Evolutionary conservation across 768 basidiomycete species (phyloP), one percentile per base, ranked within the genome.

Genomic region (Scleroderma bovista): DNA sequence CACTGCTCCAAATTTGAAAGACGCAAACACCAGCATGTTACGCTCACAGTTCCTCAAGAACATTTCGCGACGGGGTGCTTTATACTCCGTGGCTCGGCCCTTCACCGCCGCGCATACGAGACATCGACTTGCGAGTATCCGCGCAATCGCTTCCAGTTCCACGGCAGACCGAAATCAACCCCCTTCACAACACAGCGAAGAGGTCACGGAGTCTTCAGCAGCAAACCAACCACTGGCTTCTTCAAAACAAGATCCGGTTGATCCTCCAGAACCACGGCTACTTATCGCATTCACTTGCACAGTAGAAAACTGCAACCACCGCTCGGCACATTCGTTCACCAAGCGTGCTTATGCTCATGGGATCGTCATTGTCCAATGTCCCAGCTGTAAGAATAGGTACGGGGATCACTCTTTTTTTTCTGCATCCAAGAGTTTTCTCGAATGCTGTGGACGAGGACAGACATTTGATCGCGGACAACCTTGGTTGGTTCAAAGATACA

Each of bases 291-390:
- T 94, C 60, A 95, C 93, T 4, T 95, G 93, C 66, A 89, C 89
- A 1, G 93, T 81, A 5, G 59, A 73, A 6, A 74, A 73, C 2
- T 97, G 94, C 58, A 75, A 75, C 10, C 77, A 79, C 52, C 84
- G 95, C 2, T 94, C 91, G 9, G 84, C 89, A 6, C 94, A 97
- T 59, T 78, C 88, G 53, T 97, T 98, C 65, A 78, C 89, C 6
- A 86, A 82, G 62, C 77, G 82, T 40, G 80, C 90, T 17, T 99
- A 99, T 67, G 79, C 87, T 63, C 79, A 76, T 40, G 95, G 95
- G 0, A 83, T 97, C 46, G 94, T 98, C 3, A 73, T 99, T 23
- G 80, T 96, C 1, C 80, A 93, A 63, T 99, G 95, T 70, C 93
- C 94, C 2, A 79, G 78, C 13, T 99, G 95, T 65, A 82, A 87